Conservation (phyloP, 495 filamentous ascomycete species). For the Penicillium argentinense region DNA sequence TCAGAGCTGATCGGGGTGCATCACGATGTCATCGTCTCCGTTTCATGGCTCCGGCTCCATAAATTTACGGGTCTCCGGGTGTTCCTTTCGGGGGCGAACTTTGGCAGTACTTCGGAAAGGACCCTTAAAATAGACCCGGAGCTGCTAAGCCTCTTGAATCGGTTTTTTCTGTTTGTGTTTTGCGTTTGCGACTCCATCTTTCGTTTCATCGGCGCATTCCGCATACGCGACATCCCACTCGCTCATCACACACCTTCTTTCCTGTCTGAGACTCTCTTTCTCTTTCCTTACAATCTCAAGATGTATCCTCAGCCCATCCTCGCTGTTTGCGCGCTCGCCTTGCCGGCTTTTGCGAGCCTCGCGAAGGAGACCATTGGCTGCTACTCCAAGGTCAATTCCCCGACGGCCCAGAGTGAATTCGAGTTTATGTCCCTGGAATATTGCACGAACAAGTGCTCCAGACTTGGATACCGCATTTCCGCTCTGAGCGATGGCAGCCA, state of each 20-base stretch:
- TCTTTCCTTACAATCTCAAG: not conserved
- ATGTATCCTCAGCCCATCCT: conserved; percentile 21
- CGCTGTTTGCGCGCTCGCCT: conserved; percentile 28
- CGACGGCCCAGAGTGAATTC: conserved; percentile 23
- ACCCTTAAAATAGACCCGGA: conserved; percentile 3
- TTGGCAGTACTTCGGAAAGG: not conserved
- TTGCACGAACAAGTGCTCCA: conserved; percentile 31
- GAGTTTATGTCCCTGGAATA: conserved; percentile 31
- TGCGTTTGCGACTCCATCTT: not conserved
- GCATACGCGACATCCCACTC: not conserved
- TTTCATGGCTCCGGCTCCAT: not conserved
- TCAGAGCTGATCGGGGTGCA: conserved; percentile 7
- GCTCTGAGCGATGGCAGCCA: conserved; percentile 30
- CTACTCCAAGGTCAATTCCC: conserved; percentile 28
- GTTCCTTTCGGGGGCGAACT: conserved; percentile 6
- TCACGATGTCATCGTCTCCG: conserved; percentile 10
- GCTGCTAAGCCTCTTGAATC: not conserved
- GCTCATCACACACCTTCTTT: not conserved
- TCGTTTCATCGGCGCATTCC: conserved; percentile 11
- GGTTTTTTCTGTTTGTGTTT: not conserved
- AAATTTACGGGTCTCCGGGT: conserved; percentile 7
- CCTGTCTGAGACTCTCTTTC: not conserved
- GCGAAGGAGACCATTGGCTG: conserved; percentile 28
- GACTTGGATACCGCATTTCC: conserved; percentile 25
- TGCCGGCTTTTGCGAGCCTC: conserved; percentile 19